Conservation (phyloP, 192 early-diverging fungal species). For the Rhizophagus clarus region DNA sequence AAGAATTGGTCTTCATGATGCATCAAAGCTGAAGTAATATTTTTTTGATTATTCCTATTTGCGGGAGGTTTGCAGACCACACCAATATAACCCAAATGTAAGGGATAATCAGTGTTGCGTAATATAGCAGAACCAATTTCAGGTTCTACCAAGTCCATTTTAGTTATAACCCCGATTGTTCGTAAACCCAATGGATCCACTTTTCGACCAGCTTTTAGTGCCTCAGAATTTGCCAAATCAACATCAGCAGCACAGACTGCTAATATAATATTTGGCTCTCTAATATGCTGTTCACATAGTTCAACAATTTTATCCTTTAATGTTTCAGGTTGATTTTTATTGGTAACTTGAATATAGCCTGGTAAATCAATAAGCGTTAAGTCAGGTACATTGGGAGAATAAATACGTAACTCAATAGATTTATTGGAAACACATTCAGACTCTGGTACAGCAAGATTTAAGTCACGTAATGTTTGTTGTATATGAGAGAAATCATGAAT, state of each 20-base stretch:
- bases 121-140: constrained; percentile 77
- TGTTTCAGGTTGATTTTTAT: constrained; percentile 75
- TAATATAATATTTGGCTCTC: constrained; percentile 80
- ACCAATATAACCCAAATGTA: constrained; percentile 95
- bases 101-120: constrained; percentile 88
- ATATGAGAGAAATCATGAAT: constrained; percentile 87
- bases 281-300: constrained; percentile 82
- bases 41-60: constrained; percentile 38
- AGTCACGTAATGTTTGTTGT: constrained; percentile 90
- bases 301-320: constrained; percentile 81
- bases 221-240: constrained; percentile 85
- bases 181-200: constrained; percentile 78
- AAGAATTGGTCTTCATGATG: constrained; percentile 61
- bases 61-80: constrained; percentile 82
- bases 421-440: constrained; percentile 86
- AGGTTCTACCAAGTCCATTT: constrained; percentile 87
- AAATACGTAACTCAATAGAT: constrained; percentile 82
- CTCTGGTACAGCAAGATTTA: constrained; percentile 95
- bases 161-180: constrained; percentile 86
- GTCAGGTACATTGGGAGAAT: constrained; percentile 83
- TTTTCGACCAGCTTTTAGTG: constrained; percentile 74
- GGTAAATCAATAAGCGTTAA: constrained; percentile 83
- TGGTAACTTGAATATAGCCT: constrained; percentile 86
- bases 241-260: constrained; percentile 86
- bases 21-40: constrained; percentile 57